phyloP scores from a whole-genome alignment of 148 eudicot species.

The Salicornia ramosissima region DNA sequence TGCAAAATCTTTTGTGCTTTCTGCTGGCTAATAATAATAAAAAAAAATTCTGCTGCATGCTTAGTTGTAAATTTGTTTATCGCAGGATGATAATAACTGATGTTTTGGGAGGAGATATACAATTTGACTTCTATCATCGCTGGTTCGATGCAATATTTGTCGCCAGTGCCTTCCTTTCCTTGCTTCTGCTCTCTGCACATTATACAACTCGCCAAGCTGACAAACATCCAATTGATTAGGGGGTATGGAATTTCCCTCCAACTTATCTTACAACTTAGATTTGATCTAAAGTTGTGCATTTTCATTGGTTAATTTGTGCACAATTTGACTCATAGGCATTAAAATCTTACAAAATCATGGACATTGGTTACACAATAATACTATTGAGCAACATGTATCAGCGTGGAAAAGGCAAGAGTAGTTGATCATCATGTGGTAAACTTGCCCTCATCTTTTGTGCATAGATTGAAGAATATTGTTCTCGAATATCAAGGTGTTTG shows the following conservation, averaged over 20 bases:
- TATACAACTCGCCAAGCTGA: slow-evolving; percentile 90
- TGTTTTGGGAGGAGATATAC: slow-evolving; percentile 96
- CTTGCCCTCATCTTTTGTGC: neutral
- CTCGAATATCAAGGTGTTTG: neutral
- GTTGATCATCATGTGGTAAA: neutral
- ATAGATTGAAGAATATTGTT: neutral
- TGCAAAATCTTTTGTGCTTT: neutral
- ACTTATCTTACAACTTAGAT: neutral
- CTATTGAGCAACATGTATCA: neutral
- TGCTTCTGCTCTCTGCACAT: slow-evolving; percentile 93
- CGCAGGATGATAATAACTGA: slow-evolving; percentile 96
- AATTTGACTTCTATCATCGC: slow-evolving; percentile 93
- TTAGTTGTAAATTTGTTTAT: slow-evolving; percentile 7
- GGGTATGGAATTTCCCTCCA: neutral
- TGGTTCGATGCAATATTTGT: slow-evolving; percentile 99
- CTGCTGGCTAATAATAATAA: neutral
- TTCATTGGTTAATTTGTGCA: neutral
- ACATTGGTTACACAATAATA: neutral
- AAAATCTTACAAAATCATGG: neutral
- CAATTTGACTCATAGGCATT: neutral
- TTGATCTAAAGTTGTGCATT: neutral
- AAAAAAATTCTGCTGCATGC: neutral
- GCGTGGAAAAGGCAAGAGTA: neutral
- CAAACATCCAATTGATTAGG: slow-evolving; percentile 74
- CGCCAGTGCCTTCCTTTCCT: slow-evolving; percentile 93